phyloP scores from a whole-genome alignment of 805 yeast species.

The Zygosaccharomyces gambellarensis region DNA sequence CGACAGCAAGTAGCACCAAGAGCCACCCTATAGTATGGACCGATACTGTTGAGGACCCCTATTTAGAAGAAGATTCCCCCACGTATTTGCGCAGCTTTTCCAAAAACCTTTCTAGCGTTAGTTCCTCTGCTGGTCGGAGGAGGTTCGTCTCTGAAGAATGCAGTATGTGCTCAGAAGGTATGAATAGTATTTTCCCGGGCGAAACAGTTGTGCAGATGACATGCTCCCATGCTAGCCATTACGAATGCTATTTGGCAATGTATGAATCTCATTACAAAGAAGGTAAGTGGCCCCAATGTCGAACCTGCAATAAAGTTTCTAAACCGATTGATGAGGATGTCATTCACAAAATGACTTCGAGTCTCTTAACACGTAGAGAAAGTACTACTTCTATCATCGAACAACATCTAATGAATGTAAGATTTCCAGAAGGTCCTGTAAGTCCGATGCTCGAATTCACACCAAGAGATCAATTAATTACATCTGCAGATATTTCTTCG shows the following conservation, averaged over 20 bases:
- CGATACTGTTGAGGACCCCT: constrained; percentile 16
- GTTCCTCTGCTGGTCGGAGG: constrained; percentile 19
- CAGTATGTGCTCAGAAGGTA: constrained; percentile 42
- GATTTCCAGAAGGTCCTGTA: constrained; percentile 10
- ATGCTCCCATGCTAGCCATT: constrained; percentile 44
- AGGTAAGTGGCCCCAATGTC: constrained; percentile 26
- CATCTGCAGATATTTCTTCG: constrained; percentile 28
- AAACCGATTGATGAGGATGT: constrained; percentile 31
- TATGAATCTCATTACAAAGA: constrained; percentile 18
- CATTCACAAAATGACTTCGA: constrained; percentile 25
- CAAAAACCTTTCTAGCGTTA: constrained; percentile 15
- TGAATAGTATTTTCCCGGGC: constrained; percentile 38
- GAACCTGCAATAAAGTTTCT: constrained; percentile 22
- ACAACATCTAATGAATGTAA: constrained; percentile 22
- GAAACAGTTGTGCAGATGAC: constrained; percentile 41
- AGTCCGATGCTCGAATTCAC: constrained; percentile 18
- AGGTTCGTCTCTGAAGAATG: constrained; percentile 34
- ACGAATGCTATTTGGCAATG: constrained; percentile 39
- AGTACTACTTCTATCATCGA: constrained; percentile 3
- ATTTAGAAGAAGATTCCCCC: constrained; percentile 26
- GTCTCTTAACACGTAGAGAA: constrained; percentile 11
- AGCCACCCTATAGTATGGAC: constrained; percentile 13
- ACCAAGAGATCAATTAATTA: constrained; percentile 30
- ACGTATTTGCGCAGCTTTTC: constrained; percentile 16
- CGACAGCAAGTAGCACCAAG: constrained; percentile 5